Evolutionary conservation across 352 stramenopile genomes (phyloP), one percentile per base, ranked within the genome.

Genomic region (Globisporangium lucens): DNA sequence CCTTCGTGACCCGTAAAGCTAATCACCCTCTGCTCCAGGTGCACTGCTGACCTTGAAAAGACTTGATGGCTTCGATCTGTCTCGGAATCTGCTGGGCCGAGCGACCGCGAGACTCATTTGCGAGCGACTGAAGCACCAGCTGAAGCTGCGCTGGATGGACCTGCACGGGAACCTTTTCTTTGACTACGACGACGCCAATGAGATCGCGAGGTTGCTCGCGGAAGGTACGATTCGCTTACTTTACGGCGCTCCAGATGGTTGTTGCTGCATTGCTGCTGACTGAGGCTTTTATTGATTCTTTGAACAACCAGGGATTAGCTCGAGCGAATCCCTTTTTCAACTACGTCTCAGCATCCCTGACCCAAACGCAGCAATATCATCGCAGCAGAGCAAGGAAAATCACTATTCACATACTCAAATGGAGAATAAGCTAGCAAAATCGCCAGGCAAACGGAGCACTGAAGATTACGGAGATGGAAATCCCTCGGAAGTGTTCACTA

Each of bases 101-200:
- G 58, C 71, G 27, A 61, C 63, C 30, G 69, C 69, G 13, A 58
- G 63, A 2, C 74, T 72, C 46, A 67, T 82, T 53, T 74, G 67
- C 29, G 75, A 78, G 43, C 69, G 71, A 15, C 61, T 83, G 13
- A 61, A 65, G 27, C 73, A 79, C 43, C 65, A 76, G 56, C 38
- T 70, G 1, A 71, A 71, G 22, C 35, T 85, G 20, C 61, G 62
- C 3, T 72, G 65, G 5, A 71, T 85, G 3, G 67, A 82, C 63
- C 33, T 81, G 13, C 66, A 75, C 17, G 77, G 75, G 0, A 80
- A 82, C 24, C 38, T 75, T 1, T 78, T 84, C 63, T 84, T 81
- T 55, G 66, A 56, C 4, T 74, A 75, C 8, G 69, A 75, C 20
- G 69, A 80, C n/a, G 56, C 72, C 17, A n/a, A 24, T 12, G 75